These are phyloP conservation scores for Asterochloris sp. DNA, from an alignment of 139 green algal genomes.

Conservation along the genomic window DNA sequence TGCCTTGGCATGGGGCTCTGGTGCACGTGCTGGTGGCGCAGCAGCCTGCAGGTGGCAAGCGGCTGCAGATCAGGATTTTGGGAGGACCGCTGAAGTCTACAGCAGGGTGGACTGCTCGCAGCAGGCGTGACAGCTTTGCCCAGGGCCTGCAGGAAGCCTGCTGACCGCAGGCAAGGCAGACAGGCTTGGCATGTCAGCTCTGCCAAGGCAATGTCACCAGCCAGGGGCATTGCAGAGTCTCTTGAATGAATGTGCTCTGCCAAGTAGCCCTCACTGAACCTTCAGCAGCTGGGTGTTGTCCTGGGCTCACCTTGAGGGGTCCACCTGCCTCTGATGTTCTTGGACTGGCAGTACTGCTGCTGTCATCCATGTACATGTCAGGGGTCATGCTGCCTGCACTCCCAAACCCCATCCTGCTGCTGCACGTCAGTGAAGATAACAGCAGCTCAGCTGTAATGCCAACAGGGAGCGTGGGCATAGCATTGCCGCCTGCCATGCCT, in stretches of 20 bases:
- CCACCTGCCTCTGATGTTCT: not conserved
- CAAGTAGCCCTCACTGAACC: not conserved
- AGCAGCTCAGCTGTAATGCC: no score
- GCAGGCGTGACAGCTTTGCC: not conserved
- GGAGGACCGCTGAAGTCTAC: no score
- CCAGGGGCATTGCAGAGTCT: not conserved
- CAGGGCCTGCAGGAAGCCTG: not conserved
- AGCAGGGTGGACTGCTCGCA: not conserved
- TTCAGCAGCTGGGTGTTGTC: not conserved
- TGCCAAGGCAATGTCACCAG: not conserved
- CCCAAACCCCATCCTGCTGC: constrained; percentile 20
- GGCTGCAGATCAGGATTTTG: no score
- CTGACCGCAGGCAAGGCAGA: not conserved
- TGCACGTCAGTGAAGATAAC: not conserved
- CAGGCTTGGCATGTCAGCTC: no score
- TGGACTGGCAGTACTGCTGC: not conserved
- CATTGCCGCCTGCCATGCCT: no score
- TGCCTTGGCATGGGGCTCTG: not conserved
- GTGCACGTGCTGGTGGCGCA: not conserved
- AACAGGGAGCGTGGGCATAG: no score
- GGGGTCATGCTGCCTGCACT: constrained; percentile 20
- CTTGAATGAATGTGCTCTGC: not conserved
- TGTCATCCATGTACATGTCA: not conserved
- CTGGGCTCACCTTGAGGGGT: not conserved
- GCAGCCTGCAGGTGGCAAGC: no score